Conservation (phyloP, 805 yeast genomes). For the Yamadazyma tumulicola region DNA sequence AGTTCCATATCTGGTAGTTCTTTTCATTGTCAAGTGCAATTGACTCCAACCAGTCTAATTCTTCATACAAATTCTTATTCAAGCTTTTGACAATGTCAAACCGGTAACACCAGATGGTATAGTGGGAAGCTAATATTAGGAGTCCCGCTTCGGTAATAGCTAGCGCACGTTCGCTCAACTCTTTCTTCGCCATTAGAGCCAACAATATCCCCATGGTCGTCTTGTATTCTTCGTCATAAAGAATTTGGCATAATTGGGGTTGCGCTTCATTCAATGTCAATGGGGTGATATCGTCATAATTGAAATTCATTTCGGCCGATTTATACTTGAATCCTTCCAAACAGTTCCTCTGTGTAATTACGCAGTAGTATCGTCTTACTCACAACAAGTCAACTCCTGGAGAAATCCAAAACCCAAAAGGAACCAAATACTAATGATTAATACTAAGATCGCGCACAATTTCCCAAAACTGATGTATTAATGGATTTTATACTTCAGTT, state of each 20-base stretch:
- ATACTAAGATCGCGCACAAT: too few species aligned
- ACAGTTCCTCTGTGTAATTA: too few species aligned
- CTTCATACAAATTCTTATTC: constrained; percentile 40
- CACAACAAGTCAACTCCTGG: too few species aligned
- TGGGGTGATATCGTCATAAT: constrained; percentile 43
- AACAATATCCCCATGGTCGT: constrained; percentile 58
- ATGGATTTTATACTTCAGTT: not conserved
- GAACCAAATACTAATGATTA: too few species aligned
- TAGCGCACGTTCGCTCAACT: constrained; percentile 68
- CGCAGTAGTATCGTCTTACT: too few species aligned
- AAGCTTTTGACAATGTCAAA: constrained; percentile 47
- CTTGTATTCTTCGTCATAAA: constrained; percentile 71
- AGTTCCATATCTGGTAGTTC: constrained; percentile 97
- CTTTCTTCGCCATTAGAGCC: constrained; percentile 55
- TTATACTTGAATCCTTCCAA: too few species aligned
- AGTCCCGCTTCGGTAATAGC: constrained; percentile 63
- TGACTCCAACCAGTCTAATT: constrained; percentile 76
- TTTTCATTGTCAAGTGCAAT: constrained; percentile 76
- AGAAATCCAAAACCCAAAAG: too few species aligned
- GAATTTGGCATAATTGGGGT: constrained; percentile 55
- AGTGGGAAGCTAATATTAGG: constrained; percentile 78
- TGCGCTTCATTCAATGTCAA: constrained; percentile 40
- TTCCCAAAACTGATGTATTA: constrained; percentile 1
- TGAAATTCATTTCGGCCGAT: constrained; percentile 11
- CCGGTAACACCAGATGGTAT: constrained; percentile 82